Evolutionary conservation across 805 yeast genomes (phyloP), one percentile per base, ranked within the genome.

Genomic region (Ogataea kodamae): DNA sequence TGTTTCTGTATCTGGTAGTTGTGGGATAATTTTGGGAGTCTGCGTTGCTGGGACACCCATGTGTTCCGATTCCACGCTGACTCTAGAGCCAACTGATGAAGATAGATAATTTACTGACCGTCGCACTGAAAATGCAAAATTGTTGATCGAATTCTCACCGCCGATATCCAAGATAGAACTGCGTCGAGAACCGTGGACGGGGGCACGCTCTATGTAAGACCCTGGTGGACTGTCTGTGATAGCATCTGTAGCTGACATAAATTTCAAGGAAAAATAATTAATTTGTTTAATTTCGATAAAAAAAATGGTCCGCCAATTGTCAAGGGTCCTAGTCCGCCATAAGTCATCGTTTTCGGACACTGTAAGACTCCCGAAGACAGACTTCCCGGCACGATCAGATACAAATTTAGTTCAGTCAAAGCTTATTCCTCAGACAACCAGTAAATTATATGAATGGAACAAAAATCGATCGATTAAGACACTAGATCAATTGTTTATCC

Each of bases 381-480:
- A 59, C 2, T 84, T 87, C 36, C 81, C 94, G 0, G 68, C 68
- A 31, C 68, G 85, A 44, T 71, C 84, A 2, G 65, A 70, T 34
- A 51, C 65, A n/a, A 61, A 62, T 18, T 57, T 67, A 28, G 68
- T 71, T 5, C 59, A 58, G 40, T 55, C 52, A 35, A 65, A 49
- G 41, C 62, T 65, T 39, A 64, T 78, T 9, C 75, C 78, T 8
- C 67, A 70, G 40, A 59, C 79, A 0, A 73, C 88, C 3, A 66
- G 70, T 15, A 65, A 69, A 2, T 62, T 90, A 11, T 90, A 90
- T 57, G 49, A 63, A 9, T 71, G 86, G 77, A 96, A 82, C 48
- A 52, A 37, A 5, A 22, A 64, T 31, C 46, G 51, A 16, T 31
- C 42, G 2, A 29, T 57, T 1, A 49, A 50, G 6, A 45, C 40